A percentile compares a stretch with the other conserved stretches of the same genome.
These are phyloP conservation scores for Acidiella bohemica DNA, from an alignment of 495 filamentous ascomycete species.

Conservation along the genomic window DNA sequence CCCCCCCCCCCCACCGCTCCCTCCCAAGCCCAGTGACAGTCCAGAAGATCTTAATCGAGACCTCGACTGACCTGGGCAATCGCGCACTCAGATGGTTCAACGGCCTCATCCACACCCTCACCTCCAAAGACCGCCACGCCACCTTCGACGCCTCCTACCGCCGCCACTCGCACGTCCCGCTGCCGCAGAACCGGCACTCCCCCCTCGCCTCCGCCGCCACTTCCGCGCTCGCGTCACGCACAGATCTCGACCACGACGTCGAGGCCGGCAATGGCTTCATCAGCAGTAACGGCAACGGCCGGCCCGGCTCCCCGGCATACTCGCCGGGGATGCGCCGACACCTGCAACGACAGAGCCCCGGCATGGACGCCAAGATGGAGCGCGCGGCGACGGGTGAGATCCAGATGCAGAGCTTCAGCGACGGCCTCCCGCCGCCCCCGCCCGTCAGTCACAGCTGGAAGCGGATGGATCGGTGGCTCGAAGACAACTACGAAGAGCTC, in stretches of 20 bases:
- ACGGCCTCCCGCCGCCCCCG: conserved; percentile 80
- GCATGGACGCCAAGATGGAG: conserved; percentile 42
- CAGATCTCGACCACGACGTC: conserved; percentile 34
- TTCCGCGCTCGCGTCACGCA: conserved; percentile 49
- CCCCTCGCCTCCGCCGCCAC: conserved; percentile 34
- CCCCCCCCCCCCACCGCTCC: no score
- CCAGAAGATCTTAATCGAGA: no score
- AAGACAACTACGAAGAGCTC: conserved; percentile 88
- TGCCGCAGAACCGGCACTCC: conserved; percentile 31
- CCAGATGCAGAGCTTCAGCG: conserved; percentile 89
- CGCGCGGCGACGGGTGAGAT: conserved; percentile 64
- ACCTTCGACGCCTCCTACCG: conserved; percentile 34
- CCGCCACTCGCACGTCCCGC: conserved; percentile 25
- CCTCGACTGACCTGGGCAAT: no score
- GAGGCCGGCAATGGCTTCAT: conserved; percentile 39
- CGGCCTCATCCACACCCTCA: conserved; percentile 18
- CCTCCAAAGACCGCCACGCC: conserved; percentile 34
- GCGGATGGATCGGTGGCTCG: conserved; percentile 85
- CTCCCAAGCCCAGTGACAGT: no score
- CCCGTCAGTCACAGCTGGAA: conserved; percentile 81
- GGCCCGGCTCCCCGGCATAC: conserved; percentile 58
- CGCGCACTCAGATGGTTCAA: no score
- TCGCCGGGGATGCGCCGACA: conserved; percentile 78
- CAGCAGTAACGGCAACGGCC: conserved; percentile 38
- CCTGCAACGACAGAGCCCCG: conserved; percentile 45